Conservation (phyloP, 1,284 basidiomycete species). For the Malassezia nana region DNA sequence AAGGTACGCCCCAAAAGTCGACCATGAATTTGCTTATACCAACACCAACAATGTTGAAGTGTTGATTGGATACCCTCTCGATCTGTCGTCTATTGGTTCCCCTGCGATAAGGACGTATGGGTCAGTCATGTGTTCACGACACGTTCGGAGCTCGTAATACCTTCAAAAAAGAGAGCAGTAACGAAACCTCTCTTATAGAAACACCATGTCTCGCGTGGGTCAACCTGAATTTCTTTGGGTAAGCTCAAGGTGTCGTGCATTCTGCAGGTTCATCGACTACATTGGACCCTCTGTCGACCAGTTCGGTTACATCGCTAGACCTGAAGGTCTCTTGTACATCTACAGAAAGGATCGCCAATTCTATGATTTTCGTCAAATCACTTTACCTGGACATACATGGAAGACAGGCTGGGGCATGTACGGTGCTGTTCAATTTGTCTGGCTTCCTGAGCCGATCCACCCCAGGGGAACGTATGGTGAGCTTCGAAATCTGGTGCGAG, state of each 20-base stretch:
- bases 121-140: too few relatives aligned
- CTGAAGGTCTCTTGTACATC: neutral
- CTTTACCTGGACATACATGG: neutral
- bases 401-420: neutral
- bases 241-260: neutral
- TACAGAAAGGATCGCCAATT: neutral
- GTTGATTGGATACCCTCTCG: too few relatives aligned
- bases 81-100: too few relatives aligned
- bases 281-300: neutral
- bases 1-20: too few relatives aligned
- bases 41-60: too few relatives aligned
- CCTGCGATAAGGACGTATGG: too few relatives aligned
- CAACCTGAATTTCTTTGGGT: neutral
- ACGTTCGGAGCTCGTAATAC: neutral
- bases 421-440: neutral
- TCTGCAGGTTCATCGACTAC: neutral
- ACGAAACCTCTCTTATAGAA: neutral
- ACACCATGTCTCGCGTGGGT: neutral
- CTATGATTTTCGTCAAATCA: neutral
- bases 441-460: neutral
- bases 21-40: too few relatives aligned
- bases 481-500: neutral
- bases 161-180: neutral
- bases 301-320: neutral
- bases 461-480: neutral